phyloP scores from a whole-genome alignment of 805 yeast genomes.

The Lipomyces chichibuensis region DNA sequence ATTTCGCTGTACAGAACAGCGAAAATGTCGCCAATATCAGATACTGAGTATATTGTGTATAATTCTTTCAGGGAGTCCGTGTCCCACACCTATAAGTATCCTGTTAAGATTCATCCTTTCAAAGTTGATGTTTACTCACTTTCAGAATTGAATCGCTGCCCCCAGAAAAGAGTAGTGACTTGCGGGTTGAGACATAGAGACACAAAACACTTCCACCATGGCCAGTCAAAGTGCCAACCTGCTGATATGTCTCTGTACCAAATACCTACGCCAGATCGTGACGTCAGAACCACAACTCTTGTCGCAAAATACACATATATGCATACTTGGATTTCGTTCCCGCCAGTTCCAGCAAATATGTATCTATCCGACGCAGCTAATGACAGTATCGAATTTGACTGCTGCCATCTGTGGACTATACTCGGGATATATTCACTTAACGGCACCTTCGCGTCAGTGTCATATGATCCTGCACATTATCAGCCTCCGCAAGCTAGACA shows the following conservation, averaged over 20 bases:
- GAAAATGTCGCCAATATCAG: slow-evolving; percentile 93
- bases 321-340: slow-evolving; percentile 67
- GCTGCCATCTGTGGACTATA: slow-evolving; percentile 75
- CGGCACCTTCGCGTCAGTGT: slow-evolving; percentile 1
- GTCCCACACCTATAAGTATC: slow-evolving; percentile 58
- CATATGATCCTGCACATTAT: neutral
- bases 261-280: slow-evolving; percentile 40
- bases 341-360: slow-evolving; percentile 88
- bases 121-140: slow-evolving; percentile 37
- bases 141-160: slow-evolving; percentile 89
- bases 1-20: slow-evolving; percentile 70
- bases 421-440: slow-evolving; percentile 4
- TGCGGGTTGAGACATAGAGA: slow-evolving; percentile 51
- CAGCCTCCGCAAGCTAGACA: neutral
- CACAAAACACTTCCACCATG: slow-evolving; percentile 77
- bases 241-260: slow-evolving; percentile 67
- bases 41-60: slow-evolving; percentile 77
- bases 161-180: slow-evolving; percentile 71
- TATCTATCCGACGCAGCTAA: slow-evolving; percentile 42
- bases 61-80: slow-evolving; percentile 50
- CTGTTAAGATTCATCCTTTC: neutral
- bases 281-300: neutral
- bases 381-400: slow-evolving; percentile 71
- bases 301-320: neutral
- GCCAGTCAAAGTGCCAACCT: slow-evolving; percentile 57